Conservation (phyloP, 441 rosid species). For the Croton laevigatus region DNA sequence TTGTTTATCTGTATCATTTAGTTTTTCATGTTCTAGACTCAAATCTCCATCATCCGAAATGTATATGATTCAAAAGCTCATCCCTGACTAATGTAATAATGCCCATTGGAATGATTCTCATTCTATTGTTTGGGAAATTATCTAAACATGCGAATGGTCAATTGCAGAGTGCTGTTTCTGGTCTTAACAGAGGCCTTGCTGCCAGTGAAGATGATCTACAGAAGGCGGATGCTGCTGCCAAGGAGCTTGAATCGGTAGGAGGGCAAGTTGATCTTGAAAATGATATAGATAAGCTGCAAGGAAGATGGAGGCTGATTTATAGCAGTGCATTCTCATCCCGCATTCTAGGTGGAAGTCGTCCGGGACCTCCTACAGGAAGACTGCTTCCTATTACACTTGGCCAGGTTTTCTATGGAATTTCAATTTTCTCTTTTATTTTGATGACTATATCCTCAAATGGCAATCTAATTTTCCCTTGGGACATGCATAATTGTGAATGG, state of each 20-base stretch:
- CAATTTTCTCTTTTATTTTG: constrained; percentile 9
- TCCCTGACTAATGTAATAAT: neutral
- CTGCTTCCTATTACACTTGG: constrained; percentile 88
- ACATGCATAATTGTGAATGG: neutral
- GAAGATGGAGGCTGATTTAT: constrained; percentile 80
- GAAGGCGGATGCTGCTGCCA: constrained; percentile 69
- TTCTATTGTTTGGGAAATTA: neutral
- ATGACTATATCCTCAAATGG: neutral
- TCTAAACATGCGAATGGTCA: constrained; percentile 4
- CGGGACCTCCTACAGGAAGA: constrained; percentile 84
- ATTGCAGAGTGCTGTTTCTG: constrained; percentile 68
- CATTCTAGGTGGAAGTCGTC: constrained; percentile 86
- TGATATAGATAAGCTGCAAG: constrained; percentile 69
- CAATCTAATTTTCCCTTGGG: neutral
- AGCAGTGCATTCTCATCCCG: constrained; percentile 94
- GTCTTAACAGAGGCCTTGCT: constrained; percentile 86
- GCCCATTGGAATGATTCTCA: too few relatives aligned
- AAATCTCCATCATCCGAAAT: neutral
- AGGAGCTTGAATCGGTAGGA: constrained; percentile 64
- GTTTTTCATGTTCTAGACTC: neutral
- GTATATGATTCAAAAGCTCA: neutral
- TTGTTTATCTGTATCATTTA: neutral
- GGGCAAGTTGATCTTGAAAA: constrained; percentile 58
- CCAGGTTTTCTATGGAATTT: constrained; percentile 46
- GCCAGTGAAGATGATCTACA: constrained; percentile 58